A percentile compares a stretch with the other conserved stretches of the same genome.
phyloP scores from a whole-genome alignment of 139 green algal genomes.

The Chlamydomonas sp. region DNA sequence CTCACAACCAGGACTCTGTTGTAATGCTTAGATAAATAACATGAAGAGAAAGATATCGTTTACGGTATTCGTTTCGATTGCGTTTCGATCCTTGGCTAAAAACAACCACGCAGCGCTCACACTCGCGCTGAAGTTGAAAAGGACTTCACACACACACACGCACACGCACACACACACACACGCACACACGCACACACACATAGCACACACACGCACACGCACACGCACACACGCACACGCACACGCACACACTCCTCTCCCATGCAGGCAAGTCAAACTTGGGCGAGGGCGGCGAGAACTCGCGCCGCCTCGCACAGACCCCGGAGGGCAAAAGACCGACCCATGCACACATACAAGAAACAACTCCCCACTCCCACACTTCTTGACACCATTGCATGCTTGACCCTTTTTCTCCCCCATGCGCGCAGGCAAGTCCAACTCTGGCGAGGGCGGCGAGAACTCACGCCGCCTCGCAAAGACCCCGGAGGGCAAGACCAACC shows the following conservation, averaged over 20 bases:
- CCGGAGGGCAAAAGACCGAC: slow-evolving; percentile 67
- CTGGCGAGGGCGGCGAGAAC: slow-evolving; percentile 89
- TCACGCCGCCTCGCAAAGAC: slow-evolving; percentile 63
- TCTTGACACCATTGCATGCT: too few relatives aligned
- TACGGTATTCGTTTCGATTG: not conserved
- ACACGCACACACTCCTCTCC: too few relatives aligned
- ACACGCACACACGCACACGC: too few relatives aligned
- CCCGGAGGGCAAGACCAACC: slow-evolving; percentile 74
- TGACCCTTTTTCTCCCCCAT: not conserved
- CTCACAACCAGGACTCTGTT: slow-evolving; percentile 53
- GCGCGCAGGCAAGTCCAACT: slow-evolving; percentile 53
- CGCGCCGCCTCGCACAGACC: slow-evolving; percentile 59
- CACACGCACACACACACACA: too few relatives aligned
- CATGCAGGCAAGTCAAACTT: slow-evolving; percentile 51
- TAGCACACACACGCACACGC: too few relatives aligned
- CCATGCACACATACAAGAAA: too few relatives aligned
- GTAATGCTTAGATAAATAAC: not conserved
- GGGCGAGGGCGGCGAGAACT: slow-evolving; percentile 89
- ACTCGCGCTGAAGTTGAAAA: slow-evolving; percentile 87
- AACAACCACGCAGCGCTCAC: slow-evolving; percentile 89
- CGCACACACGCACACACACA: too few relatives aligned
- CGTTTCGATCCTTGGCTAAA: slow-evolving; percentile 89
- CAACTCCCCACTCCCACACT: too few relatives aligned
- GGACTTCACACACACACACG: too few relatives aligned
- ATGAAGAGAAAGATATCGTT: not conserved